Evolutionary conservation across 225 moss, liverwort and hornwort genomes (phyloP), one percentile per base, ranked within the genome.

Genomic region (Polytrichum formosum): DNA sequence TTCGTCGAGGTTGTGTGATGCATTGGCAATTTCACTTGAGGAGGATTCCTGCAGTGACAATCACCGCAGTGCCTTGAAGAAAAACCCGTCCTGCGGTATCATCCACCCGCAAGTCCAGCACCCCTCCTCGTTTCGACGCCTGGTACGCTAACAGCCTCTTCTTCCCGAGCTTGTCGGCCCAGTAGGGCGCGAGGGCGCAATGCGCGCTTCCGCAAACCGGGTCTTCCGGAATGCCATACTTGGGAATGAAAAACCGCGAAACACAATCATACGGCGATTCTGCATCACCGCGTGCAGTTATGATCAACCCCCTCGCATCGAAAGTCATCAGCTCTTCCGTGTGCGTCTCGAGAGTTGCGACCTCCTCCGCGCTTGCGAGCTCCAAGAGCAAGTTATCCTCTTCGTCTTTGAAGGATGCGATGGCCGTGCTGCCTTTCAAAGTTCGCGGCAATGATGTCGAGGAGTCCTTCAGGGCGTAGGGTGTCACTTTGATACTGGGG

Each of bases 121-220:
- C 81, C 28, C 81, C 84, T 21, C 84, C 84, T 64, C 84, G 69
- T 53, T 73, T 70, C 5, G 81, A 81, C 28, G 81, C 89, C 65
- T 81, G 85, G 28, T 79, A 83, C 4, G 89, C 83, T 54, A 82
- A 6, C 70, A 89, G 63, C 2, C 64, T 76, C 46, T 75, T 29
- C 65, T 83, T 85, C 30, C 75, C 80, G 18, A 86, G 80, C 54
- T 83, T 86, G 7, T 26, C 69, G 55, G 78, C 83, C 86, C 86
- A 86, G 64, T 35, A 68, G 7, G 86, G 78, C 19, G 83, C 80
- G 18, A 86, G 75, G 17, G 86, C 70, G 53, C 86, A 83, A 64
- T 86, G 86, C 2, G 80, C 83, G 62, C 80, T 86, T 5, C 86
- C 86, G 28, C 83, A 83, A 16, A 86, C 86, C 9, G 73, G 69